Conservation (phyloP, 2,329 filamentous ascomycete genomes). For the Penicillium sp. region DNA sequence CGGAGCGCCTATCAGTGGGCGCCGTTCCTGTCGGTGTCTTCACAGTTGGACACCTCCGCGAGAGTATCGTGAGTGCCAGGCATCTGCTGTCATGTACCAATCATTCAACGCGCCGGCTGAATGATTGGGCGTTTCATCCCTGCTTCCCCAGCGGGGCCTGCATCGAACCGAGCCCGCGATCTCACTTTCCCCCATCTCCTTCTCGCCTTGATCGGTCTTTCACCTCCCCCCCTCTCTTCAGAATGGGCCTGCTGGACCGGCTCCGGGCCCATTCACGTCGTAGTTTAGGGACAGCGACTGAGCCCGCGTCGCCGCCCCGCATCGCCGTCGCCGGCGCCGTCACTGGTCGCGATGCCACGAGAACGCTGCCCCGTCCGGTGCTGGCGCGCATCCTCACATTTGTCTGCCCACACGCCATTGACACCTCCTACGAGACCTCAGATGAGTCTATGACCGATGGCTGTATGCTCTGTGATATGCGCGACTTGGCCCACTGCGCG, state of each 20-base stretch:
- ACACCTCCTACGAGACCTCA: conserved; percentile 75
- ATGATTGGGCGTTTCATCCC: conserved; percentile 12
- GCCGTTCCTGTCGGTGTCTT: no score
- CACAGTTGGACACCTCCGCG: no score
- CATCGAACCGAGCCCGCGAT: conserved; percentile 9
- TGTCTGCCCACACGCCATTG: conserved; percentile 77
- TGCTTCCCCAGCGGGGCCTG: conserved; percentile 7
- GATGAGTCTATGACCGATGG: conserved; percentile 76
- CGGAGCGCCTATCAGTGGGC: no score
- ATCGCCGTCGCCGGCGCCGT: no score
- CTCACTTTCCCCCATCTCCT: conserved; percentile 7
- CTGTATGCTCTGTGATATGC: conserved; percentile 91
- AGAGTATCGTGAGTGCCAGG: no score
- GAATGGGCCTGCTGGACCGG: conserved; percentile 34
- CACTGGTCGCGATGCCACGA: conserved; percentile 39
- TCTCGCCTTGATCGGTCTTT: conserved; percentile 8
- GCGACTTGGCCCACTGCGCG: conserved; percentile 78
- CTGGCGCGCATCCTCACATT: conserved; percentile 74
- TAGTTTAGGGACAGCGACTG: conserved; percentile 28
- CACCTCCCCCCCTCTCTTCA: conserved; percentile 7
- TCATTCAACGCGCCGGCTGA: no score
- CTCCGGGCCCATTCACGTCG: conserved; percentile 30
- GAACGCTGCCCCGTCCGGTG: conserved; percentile 63
- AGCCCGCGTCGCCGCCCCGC: conserved; percentile 20
- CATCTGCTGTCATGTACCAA: no score